Evolutionary conservation across 139 green algal species (phyloP).

Genomic region (Chlamydomonas asymmetrica): DNA sequence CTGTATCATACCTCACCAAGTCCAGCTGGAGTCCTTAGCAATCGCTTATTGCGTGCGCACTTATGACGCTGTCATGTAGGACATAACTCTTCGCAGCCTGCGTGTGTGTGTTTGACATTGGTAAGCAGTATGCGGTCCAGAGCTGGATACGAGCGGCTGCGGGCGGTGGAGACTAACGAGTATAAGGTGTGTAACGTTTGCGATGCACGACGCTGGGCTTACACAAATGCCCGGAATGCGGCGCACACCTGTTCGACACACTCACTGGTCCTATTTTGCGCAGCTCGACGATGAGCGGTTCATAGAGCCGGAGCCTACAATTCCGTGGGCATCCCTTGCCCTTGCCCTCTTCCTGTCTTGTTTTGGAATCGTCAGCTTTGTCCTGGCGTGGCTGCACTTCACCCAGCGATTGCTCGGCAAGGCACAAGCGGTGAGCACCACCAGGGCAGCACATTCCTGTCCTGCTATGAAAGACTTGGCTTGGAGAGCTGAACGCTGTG

Average conservation of each 20-base stretch:
- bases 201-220: background rate
- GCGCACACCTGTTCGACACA: background rate
- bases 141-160: constrained; percentile 10
- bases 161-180: background rate
- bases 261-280: background rate
- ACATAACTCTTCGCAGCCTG: background rate
- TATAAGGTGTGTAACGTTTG: background rate
- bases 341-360: constrained; percentile 46
- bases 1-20: background rate
- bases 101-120: too few species aligned
- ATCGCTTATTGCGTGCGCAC: background rate
- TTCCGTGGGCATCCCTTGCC: constrained; percentile 32
- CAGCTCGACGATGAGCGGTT: constrained; percentile 23
- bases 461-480: background rate
- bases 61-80: background rate
- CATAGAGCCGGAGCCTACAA: background rate
- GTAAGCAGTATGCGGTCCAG: constrained; percentile 7
- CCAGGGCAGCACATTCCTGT: background rate
- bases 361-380: constrained; percentile 42
- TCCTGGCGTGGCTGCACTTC: constrained; percentile 56
- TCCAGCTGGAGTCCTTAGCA: background rate
- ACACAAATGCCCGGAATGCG: background rate
- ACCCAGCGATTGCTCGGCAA: constrained; percentile 55
- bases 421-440: constrained; percentile 44
- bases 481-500: background rate